phyloP scores from a whole-genome alignment of 768 basidiomycete genomes.

The Suillus spraguei region DNA sequence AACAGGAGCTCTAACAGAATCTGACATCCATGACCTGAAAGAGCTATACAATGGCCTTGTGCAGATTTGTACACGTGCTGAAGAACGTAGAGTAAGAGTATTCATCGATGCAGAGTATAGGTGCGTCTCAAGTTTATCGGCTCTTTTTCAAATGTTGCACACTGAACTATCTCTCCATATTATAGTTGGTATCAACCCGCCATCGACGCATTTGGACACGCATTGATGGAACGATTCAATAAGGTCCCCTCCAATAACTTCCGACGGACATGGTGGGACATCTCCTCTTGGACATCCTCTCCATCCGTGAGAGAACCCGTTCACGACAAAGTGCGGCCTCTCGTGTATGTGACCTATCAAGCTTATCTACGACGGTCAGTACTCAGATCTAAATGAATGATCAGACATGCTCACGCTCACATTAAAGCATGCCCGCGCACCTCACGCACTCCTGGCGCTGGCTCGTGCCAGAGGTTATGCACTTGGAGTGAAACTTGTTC shows the following conservation, averaged over 20 bases:
- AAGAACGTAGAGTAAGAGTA: conserved; percentile 63
- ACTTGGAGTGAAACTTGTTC: conserved; percentile 89
- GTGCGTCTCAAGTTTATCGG: conserved; percentile 30
- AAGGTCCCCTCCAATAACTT: conserved; percentile 23
- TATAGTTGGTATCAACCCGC: conserved; percentile 72
- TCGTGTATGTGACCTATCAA: conserved; percentile 87
- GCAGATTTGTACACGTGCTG: conserved; percentile 65
- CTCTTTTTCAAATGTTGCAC: neutral
- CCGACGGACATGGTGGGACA: neutral
- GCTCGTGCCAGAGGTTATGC: conserved; percentile 69
- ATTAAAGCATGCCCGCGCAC: conserved; percentile 63
- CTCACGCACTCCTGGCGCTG: conserved; percentile 65
- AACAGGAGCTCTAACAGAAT: conserved; percentile 40
- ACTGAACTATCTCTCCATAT: conserved; percentile 1
- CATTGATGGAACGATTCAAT: conserved; percentile 82
- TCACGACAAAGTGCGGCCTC: conserved; percentile 50
- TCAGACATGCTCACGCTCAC: conserved; percentile 1
- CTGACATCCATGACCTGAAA: conserved; percentile 62
- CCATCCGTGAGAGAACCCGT: neutral
- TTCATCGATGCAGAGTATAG: conserved; percentile 88
- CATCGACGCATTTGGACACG: conserved; percentile 75
- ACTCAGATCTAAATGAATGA: neutral
- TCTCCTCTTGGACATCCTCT: neutral
- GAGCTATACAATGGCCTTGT: conserved; percentile 64
- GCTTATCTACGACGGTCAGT: conserved; percentile 78